Evolutionary conservation across 768 basidiomycete species (phyloP), one percentile per base, ranked within the genome.

Genomic region (Lactifluus piperatus): DNA sequence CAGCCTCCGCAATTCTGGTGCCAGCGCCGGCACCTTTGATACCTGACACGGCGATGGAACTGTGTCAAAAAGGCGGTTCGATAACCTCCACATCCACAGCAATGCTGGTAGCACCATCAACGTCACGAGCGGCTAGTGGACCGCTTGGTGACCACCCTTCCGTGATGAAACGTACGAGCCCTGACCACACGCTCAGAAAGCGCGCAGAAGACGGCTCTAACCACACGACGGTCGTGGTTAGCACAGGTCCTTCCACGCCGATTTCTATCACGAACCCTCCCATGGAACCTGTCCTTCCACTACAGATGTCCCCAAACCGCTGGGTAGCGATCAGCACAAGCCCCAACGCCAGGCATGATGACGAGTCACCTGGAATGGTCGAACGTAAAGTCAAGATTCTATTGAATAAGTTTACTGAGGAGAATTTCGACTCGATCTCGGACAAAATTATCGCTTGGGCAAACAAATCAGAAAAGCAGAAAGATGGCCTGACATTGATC

Each of bases 391-490:
- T 97, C 75, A 93, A 88, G 72, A 76, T 77, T 50, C 75, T 97
- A 57, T 85, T 98, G 66, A 95, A 98, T 81, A 97, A 93, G 75
- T 81, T 97, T 36, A 94, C 94, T 13, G 88, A 94, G 84, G 93
- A 97, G 78, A 88, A 88, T 65, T 97, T 97, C 78, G 91, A 94
- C 64, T 85, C 89, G 7, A 97, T 97, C 68, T 94, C 94, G 3
- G 84, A 90, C 68, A 92, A 98, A 72, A 95, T 98, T 71, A 87
- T 98, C 64, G 72, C 80, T 6, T 97, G 93, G 91, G 95, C 93
- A 29, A 95, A 97, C 80, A 91, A 82, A 75, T 91, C 88, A 5
- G 85, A 87, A 76, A 81, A 86, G 67, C 92, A 98, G 79, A 89
- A 84, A 70, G 92, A 97, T 68, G 93, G 94, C 3, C 83, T 88